Percentiles rank a stretch among this genome's conserved stretches.
Evolutionary conservation across 106 monocot genomes (phyloP).

Genomic region (Acanthochlamys bracteata): DNA sequence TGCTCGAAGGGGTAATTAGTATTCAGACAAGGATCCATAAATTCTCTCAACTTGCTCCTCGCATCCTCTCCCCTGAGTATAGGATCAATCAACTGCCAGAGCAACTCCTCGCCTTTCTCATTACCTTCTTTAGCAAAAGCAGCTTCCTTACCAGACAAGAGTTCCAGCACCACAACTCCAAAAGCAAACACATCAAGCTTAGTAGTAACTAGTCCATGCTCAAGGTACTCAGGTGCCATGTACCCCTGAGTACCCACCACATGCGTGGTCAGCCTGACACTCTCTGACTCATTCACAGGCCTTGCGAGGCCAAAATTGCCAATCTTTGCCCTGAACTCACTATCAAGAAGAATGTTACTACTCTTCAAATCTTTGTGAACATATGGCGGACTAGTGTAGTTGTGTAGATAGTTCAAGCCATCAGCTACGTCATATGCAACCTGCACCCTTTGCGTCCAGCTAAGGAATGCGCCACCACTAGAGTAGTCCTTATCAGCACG

Average conservation of each 20-base stretch:
- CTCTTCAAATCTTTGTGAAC: constrained; percentile 83
- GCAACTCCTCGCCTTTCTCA: constrained; percentile 17
- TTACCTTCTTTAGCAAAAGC: constrained; percentile 8
- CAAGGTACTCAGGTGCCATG: constrained; percentile 85
- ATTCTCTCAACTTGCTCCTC: constrained; percentile 42
- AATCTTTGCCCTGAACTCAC: constrained; percentile 60
- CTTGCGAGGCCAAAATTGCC: constrained; percentile 64
- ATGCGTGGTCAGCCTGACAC: constrained; percentile 52
- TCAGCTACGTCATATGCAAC: constrained; percentile 74
- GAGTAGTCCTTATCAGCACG: background rate
- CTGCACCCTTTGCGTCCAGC: constrained; percentile 71
- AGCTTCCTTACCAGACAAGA: constrained; percentile 67
- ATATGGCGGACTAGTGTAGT: constrained; percentile 55
- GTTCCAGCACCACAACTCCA: constrained; percentile 75
- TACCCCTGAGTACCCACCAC: constrained; percentile 81
- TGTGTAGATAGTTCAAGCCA: constrained; percentile 77
- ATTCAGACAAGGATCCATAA: constrained; percentile 45
- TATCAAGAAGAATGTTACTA: constrained; percentile 62
- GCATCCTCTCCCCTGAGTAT: constrained; percentile 52
- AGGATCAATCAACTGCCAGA: constrained; percentile 20
- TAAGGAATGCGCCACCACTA: constrained; percentile 9
- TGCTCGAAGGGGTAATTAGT: constrained; percentile 61
- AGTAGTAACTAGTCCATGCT: constrained; percentile 75
- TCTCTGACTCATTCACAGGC: constrained; percentile 15
- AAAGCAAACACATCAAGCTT: constrained; percentile 84